Evolutionary conservation across 768 basidiomycete genomes (phyloP).

Genomic region (Pleurotus pulmonarius): DNA sequence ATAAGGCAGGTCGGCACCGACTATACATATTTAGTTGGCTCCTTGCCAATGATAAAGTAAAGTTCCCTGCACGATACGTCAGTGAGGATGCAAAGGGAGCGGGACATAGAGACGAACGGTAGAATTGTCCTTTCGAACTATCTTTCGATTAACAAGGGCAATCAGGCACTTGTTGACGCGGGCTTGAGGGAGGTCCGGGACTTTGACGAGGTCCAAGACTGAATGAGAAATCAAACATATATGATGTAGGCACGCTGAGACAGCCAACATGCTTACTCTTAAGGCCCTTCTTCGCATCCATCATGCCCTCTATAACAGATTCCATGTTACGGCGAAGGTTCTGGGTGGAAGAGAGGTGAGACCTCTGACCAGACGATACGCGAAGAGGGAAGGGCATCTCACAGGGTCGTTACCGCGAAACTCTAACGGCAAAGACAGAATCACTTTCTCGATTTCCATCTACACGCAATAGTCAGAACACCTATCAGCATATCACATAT

Average conservation of each 20-base stretch:
- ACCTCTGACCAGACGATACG: conserved; percentile 1
- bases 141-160: conserved; percentile 82
- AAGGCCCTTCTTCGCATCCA: conserved; percentile 57
- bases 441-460: conserved; percentile 65
- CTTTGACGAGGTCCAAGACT: conserved; percentile 77
- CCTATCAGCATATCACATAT: too few relatives aligned
- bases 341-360: conserved; percentile 29
- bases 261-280: conserved; percentile 41
- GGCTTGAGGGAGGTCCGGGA: conserved; percentile 84
- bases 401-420: conserved; percentile 89
- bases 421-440: conserved; percentile 80
- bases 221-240: not conserved
- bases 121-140: conserved; percentile 71
- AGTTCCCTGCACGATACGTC: conserved; percentile 41
- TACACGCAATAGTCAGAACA: conserved; percentile 14
- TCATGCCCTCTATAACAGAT: conserved; percentile 69
- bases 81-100: not conserved
- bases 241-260: not conserved
- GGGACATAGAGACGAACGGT: conserved; percentile 37
- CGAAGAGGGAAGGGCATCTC: conserved; percentile 20
- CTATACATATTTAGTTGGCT: too few relatives aligned
- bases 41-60: conserved; percentile 74
- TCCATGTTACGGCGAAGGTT: conserved; percentile 77
- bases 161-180: conserved; percentile 93
- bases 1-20: too few relatives aligned